These are phyloP conservation scores for Candida multigemmis DNA, from an alignment of 805 yeast species.

Conservation along the genomic window DNA sequence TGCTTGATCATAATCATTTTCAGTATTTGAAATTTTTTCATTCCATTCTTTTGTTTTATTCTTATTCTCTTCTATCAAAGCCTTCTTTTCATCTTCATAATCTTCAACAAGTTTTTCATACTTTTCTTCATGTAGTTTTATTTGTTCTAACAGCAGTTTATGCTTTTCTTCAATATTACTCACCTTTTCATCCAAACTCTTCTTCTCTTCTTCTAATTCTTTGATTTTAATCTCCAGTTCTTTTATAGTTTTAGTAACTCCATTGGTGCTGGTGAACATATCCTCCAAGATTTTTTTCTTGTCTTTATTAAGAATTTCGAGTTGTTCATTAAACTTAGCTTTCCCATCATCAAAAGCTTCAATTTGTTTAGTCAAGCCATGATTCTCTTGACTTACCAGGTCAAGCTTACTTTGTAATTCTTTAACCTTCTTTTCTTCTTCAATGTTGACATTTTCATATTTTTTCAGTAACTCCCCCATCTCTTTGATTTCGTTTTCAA, in stretches of 20 bases:
- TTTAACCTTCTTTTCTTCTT: neutral
- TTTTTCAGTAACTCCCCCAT: neutral
- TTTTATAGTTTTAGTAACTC: neutral
- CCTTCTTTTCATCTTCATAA: neutral
- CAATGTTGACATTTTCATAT: neutral
- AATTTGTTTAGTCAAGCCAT: neutral
- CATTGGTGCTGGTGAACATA: too few species aligned
- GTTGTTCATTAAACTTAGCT: neutral
- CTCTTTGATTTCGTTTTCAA: neutral
- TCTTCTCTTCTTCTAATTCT: conserved; percentile 1
- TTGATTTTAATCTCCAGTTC: conserved; percentile 1
- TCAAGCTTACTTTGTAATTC: neutral
- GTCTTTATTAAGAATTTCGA: neutral
- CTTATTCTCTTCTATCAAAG: neutral
- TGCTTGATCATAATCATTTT: conserved; percentile 1
- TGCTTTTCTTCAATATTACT: neutral
- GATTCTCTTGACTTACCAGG: neutral
- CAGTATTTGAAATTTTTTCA: conserved; percentile 3
- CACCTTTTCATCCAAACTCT: neutral
- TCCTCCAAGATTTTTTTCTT: neutral
- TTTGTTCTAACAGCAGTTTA: too few species aligned
- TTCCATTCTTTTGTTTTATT: conserved; percentile 2
- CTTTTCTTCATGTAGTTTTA: conserved; percentile 1
- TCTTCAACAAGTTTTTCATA: neutral
- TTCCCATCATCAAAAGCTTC: conserved; percentile 1